Percentiles rank a stretch among this genome's conserved stretches.
Evolutionary conservation across 805 yeast species (phyloP).

Genomic region (Starmera caribaea): DNA sequence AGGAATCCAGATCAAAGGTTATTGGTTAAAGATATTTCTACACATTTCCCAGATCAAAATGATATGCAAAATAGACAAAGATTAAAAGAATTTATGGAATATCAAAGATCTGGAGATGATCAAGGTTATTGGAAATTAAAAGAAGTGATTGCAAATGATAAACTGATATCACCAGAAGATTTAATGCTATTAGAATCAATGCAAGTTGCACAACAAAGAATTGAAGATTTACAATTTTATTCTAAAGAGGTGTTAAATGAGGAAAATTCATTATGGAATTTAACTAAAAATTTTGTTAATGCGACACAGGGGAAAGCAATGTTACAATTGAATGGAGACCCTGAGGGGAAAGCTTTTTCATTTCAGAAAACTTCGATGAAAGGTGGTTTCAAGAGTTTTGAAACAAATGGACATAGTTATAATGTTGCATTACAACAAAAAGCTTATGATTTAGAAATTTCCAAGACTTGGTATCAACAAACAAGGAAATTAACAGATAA

Average conservation of each 20-base stretch:
- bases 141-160: constrained; percentile 57
- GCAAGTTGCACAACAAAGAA: constrained; percentile 85
- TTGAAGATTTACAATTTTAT: constrained; percentile 70
- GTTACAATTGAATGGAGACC: constrained; percentile 93
- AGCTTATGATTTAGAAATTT: constrained; percentile 84
- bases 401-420: constrained; percentile 57
- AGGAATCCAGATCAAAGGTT: constrained; percentile 64
- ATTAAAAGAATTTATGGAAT: constrained; percentile 95
- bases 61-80: constrained; percentile 97
- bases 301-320: constrained; percentile 96
- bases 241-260: constrained; percentile 52
- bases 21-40: constrained; percentile 77
- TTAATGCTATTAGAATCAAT: constrained; percentile 77
- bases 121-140: constrained; percentile 93
- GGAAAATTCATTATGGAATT: constrained; percentile 89
- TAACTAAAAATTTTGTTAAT: constrained; percentile 81
- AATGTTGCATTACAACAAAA: constrained; percentile 82
- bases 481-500: constrained; percentile 42
- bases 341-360: constrained; percentile 83
- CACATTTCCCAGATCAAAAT: constrained; percentile 93
- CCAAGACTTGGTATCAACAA: constrained; percentile 85
- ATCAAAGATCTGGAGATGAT: constrained; percentile 87
- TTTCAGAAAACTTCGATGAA: constrained; percentile 89
- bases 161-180: constrained; percentile 91
- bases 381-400: constrained; percentile 62